Conservation (phyloP, 768 basidiomycete species). For the Rhizopogon rudus region DNA sequence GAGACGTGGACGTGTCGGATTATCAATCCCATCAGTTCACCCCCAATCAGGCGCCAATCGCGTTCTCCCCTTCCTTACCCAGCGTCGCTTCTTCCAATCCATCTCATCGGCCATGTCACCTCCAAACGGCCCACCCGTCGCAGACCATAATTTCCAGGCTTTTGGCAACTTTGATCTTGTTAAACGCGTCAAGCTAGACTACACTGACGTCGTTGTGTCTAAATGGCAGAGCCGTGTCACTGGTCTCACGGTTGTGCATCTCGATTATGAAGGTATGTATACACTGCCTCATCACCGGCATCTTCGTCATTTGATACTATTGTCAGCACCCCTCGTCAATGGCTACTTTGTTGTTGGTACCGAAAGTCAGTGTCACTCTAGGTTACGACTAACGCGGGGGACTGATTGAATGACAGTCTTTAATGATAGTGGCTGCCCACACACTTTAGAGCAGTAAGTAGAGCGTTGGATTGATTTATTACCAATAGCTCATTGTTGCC, state of each 20-base stretch:
- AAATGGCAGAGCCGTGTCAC: conserved; percentile 88
- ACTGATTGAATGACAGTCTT: conserved; percentile 53
- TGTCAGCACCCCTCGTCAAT: conserved; percentile 77
- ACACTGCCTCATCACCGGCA: conserved; percentile 11
- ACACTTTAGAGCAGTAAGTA: conserved; percentile 91
- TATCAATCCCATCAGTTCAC: neutral
- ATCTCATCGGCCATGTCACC: conserved; percentile 25
- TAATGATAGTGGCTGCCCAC: conserved; percentile 91
- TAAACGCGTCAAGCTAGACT: conserved; percentile 70
- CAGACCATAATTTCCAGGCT: conserved; percentile 21
- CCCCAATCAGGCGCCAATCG: conserved; percentile 1
- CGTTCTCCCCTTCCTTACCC: conserved; percentile 2
- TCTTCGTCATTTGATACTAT: conserved; percentile 10
- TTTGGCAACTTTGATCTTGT: conserved; percentile 85
- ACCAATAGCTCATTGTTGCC: conserved; percentile 1
- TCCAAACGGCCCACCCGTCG: conserved; percentile 14
- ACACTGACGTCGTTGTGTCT: conserved; percentile 72
- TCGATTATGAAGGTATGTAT: conserved; percentile 84
- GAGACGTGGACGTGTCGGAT: conserved; percentile 5
- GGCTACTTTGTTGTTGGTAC: conserved; percentile 89
- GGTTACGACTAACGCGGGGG: neutral
- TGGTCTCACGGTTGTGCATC: conserved; percentile 85
- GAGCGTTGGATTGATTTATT: neutral
- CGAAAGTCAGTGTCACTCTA: conserved; percentile 58
- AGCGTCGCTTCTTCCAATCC: conserved; percentile 6